A percentile compares a stretch with the other conserved stretches of the same genome.
phyloP scores from a whole-genome alignment of 2,329 filamentous ascomycete species.

The Claviceps fusiformis region DNA sequence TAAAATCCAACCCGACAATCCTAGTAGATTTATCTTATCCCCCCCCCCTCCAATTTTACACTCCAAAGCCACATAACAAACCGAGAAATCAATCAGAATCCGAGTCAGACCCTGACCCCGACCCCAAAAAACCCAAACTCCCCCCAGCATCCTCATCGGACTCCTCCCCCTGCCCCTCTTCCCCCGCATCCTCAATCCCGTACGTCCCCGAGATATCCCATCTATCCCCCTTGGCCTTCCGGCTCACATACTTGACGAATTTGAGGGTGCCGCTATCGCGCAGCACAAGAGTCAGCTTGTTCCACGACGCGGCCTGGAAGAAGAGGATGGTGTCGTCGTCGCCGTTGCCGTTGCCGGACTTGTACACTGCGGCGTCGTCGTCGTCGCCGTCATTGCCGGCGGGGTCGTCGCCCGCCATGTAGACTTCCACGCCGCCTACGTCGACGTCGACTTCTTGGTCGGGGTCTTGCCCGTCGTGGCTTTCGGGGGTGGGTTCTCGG shows the following conservation, averaged over 20 bases:
- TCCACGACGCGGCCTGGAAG: constrained; percentile 61
- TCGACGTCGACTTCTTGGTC: constrained; percentile 29
- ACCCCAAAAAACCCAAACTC: constrained; percentile 38
- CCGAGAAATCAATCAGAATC: constrained; percentile 13
- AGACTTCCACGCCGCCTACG: constrained; percentile 71
- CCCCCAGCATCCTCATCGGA: constrained; percentile 30
- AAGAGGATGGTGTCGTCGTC: constrained; percentile 63
- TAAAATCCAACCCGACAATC: no score
- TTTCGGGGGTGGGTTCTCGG: constrained; percentile 16
- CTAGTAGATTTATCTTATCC: no score
- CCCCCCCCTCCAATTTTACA: no score
- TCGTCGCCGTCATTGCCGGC: constrained; percentile 29
- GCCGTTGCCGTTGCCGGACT: constrained; percentile 59
- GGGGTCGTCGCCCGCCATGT: constrained; percentile 78
- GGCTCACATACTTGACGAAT: constrained; percentile 94
- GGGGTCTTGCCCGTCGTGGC: constrained; percentile 10
- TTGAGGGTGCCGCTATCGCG: constrained; percentile 74
- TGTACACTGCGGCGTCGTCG: constrained; percentile 79
- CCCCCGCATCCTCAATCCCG: constrained; percentile 50
- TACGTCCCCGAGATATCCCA: constrained; percentile 81
- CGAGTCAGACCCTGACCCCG: constrained; percentile 30
- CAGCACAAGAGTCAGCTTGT: constrained; percentile 79
- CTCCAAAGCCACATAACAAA: no score
- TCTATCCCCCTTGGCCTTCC: constrained; percentile 68
- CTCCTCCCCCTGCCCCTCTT: constrained; percentile 21